These are phyloP conservation scores for Lipomyces japonicus DNA, from an alignment of 805 yeast genomes.

Conservation along the genomic window DNA sequence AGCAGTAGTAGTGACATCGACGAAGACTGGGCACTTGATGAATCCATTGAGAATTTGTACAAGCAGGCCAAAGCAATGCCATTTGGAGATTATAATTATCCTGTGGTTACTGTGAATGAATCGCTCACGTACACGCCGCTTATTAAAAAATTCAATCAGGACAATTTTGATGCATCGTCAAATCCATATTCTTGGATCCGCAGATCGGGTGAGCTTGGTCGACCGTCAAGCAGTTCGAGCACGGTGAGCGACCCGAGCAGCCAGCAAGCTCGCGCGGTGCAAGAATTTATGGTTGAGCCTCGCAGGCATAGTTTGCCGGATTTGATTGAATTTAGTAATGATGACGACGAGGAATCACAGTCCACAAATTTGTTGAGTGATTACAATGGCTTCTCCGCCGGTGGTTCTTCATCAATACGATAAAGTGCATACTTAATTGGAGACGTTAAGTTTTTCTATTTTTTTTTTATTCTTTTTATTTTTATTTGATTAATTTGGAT, in stretches of 20 bases:
- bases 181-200: slow-evolving; percentile 9
- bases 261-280: neutral
- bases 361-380: too few species aligned
- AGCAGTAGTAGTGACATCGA: neutral
- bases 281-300: too few species aligned
- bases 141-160: slow-evolving; percentile 4
- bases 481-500: neutral
- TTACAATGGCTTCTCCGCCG: too few species aligned
- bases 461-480: neutral
- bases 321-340: neutral
- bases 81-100: slow-evolving; percentile 45
- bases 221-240: neutral
- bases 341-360: neutral
- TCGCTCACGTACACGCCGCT: slow-evolving; percentile 24
- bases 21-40: slow-evolving; percentile 27
- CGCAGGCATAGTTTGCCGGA: neutral
- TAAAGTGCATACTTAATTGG: too few species aligned
- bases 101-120: slow-evolving; percentile 39
- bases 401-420: too few species aligned
- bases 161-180: neutral
- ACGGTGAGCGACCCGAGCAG: neutral
- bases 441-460: neutral
- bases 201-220: neutral
- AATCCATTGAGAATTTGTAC: slow-evolving; percentile 38
- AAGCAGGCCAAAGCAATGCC: slow-evolving; percentile 34